These are phyloP conservation scores for Diaporthe longicolla DNA, from an alignment of 2,329 filamentous ascomycete genomes.

Conservation along the genomic window DNA sequence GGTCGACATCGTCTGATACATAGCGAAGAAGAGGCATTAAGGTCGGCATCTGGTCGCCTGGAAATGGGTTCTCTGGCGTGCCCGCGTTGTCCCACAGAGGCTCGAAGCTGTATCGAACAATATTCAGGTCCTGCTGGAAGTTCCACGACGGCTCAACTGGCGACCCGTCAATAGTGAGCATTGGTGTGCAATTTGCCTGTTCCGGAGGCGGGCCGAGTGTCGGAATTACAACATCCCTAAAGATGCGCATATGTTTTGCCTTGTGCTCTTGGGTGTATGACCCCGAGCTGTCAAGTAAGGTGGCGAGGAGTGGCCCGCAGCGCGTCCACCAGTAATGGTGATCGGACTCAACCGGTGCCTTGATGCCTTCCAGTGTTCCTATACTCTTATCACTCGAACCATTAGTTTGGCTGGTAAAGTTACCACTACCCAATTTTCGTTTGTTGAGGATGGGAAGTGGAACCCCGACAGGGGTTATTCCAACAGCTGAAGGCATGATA, in stretches of 20 bases:
- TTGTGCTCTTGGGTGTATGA: constrained; percentile 11
- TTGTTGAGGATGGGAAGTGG: background rate
- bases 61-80: constrained; percentile 2
- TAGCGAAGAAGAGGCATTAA: constrained; percentile 15
- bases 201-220: background rate
- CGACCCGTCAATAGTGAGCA: background rate
- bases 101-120: constrained; percentile 21
- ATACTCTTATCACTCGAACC: background rate
- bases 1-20: constrained; percentile 13
- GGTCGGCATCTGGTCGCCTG: constrained; percentile 1
- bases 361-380: background rate
- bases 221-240: constrained; percentile 2
- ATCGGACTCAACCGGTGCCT: background rate
- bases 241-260: background rate
- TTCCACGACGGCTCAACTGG: constrained; percentile 6
- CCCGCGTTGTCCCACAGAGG: constrained; percentile 9
- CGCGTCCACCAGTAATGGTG: constrained; percentile 5
- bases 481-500: background rate
- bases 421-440: background rate
- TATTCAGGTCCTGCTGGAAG: constrained; percentile 3
- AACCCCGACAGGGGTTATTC: too few species aligned
- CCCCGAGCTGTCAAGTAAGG: background rate
- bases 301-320: constrained; percentile 3
- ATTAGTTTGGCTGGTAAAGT: background rate
- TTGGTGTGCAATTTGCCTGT: background rate